phyloP scores from a whole-genome alignment of 768 basidiomycete species.

The Boletus sp. region DNA sequence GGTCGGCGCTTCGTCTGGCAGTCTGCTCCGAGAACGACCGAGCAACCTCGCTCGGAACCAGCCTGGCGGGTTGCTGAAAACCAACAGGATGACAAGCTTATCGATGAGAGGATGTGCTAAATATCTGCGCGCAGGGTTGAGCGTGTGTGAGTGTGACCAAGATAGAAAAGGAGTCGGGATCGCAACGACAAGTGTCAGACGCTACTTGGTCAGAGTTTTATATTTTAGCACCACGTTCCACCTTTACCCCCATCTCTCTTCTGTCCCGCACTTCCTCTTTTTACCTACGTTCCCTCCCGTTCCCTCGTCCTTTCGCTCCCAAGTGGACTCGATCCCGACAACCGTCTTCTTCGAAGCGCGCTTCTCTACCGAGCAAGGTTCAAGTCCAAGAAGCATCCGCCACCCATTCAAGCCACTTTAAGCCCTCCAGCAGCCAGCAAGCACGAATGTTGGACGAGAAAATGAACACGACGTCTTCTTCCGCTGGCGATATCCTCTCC shows the following conservation, averaged over 20 bases:
- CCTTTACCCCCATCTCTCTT: not conserved
- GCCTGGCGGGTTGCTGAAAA: too few relatives aligned
- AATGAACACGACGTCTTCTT: not conserved
- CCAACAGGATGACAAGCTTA: too few relatives aligned
- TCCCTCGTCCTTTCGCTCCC: not conserved
- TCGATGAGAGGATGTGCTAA: not conserved
- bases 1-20: too few relatives aligned
- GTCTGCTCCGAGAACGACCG: too few relatives aligned
- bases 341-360: not conserved
- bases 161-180: slow-evolving; percentile 13
- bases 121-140: not conserved
- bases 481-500: slow-evolving; percentile 21
- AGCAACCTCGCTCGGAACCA: too few relatives aligned
- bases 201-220: not conserved
- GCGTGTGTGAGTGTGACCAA: slow-evolving; percentile 13
- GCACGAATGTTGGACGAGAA: slow-evolving; percentile 26
- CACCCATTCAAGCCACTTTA: not conserved
- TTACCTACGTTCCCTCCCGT: not conserved
- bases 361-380: not conserved
- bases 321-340: slow-evolving; percentile 11
- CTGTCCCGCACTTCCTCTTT: not conserved
- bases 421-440: not conserved
- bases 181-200: not conserved
- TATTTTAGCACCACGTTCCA: not conserved
- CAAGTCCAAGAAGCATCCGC: not conserved